phyloP scores from a whole-genome alignment of 176 grass and related monocot species.

The Musa troglodytarum region DNA sequence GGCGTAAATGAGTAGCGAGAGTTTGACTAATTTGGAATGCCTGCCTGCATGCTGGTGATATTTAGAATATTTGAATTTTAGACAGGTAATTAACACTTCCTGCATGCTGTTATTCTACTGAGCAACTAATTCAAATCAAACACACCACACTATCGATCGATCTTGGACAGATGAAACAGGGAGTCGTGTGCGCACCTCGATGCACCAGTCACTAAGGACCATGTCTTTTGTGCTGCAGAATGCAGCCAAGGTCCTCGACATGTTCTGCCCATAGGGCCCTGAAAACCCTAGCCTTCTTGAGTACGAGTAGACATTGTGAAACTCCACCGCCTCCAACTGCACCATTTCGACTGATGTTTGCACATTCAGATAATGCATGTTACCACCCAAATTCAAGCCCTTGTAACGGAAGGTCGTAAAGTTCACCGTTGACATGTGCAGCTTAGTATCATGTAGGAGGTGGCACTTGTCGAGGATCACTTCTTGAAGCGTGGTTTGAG shows the following conservation, averaged over 20 bases:
- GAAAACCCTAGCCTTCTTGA: not conserved
- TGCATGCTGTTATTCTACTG: too few species aligned
- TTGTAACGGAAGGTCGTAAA: not conserved
- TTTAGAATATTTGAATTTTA: too few species aligned
- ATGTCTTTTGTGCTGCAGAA: not conserved
- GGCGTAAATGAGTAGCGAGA: too few species aligned
- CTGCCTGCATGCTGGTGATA: too few species aligned
- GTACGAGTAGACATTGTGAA: not conserved
- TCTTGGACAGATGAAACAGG: not conserved
- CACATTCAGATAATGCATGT: not conserved
- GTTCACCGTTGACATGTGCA: not conserved
- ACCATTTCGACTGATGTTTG: not conserved
- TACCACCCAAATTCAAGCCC: not conserved
- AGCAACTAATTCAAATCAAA: too few species aligned
- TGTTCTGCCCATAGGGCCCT: not conserved
- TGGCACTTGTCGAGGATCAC: not conserved
- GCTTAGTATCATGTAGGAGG: not conserved
- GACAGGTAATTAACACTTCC: too few species aligned
- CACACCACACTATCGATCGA: too few species aligned
- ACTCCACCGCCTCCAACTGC: not conserved
- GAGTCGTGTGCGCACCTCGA: not conserved
- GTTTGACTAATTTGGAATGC: too few species aligned
- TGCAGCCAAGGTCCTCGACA: not conserved
- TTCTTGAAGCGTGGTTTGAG: not conserved
- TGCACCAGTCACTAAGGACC: not conserved